Percentiles rank a stretch among this genome's conserved stretches.
Conservation (phyloP, 1,284 basidiomycete genomes). For the Cryptococcus sp. region DNA sequence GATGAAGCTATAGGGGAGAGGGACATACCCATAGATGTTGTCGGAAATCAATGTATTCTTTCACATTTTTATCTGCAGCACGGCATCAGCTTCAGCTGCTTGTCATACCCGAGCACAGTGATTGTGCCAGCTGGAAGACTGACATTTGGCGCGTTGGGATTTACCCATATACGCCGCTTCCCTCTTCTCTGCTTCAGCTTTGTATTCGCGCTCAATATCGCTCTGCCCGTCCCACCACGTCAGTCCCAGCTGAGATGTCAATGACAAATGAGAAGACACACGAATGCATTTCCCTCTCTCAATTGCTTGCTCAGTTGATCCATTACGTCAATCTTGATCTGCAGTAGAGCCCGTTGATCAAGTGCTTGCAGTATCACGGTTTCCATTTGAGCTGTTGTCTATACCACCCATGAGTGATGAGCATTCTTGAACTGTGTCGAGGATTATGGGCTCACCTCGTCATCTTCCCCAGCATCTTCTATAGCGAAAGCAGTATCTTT, state of each 20-base stretch:
- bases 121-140: slow-evolving; percentile 7
- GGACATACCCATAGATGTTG: slow-evolving; percentile 65
- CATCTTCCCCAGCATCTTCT: slow-evolving; percentile 31
- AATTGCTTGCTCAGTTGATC: slow-evolving; percentile 62
- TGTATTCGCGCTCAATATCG: slow-evolving; percentile 20
- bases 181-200: slow-evolving; percentile 10
- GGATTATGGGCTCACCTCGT: slow-evolving; percentile 22
- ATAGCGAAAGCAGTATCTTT: slow-evolving; percentile 27
- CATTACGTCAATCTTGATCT: slow-evolving; percentile 54
- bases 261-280: slow-evolving; percentile 47
- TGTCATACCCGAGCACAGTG: not conserved
- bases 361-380: slow-evolving; percentile 13
- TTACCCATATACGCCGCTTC: slow-evolving; percentile 26
- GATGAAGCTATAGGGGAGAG: not conserved
- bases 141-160: slow-evolving; percentile 30
- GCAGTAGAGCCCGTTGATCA: slow-evolving; percentile 20
- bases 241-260: not conserved
- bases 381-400: slow-evolving; percentile 27
- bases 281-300: slow-evolving; percentile 61
- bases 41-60: slow-evolving; percentile 66
- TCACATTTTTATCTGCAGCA: slow-evolving; percentile 55
- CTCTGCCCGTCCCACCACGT: slow-evolving; percentile 1
- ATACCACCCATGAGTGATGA: not conserved
- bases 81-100: not conserved
- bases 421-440: not conserved